Conservation (phyloP, 306 rosid species). For the Begonia peltatifolia region DNA sequence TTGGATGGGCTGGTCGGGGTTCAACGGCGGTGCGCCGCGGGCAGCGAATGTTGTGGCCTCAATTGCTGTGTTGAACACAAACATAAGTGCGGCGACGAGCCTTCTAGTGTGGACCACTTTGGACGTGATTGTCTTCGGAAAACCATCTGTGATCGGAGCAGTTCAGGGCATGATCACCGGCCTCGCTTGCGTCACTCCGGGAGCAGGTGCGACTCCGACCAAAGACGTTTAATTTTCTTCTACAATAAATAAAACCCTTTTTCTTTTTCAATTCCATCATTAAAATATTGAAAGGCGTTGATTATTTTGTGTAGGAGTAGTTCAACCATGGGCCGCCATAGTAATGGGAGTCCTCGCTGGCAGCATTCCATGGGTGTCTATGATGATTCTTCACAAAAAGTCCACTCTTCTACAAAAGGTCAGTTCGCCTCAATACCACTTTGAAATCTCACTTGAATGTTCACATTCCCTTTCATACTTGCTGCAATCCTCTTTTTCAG, state of each 20-base stretch:
- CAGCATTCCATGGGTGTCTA: constrained; percentile 77
- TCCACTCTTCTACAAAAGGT: constrained; percentile 60
- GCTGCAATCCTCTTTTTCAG: too few species aligned
- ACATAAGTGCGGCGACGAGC: constrained; percentile 71
- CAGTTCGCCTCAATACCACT: background rate
- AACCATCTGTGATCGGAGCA: constrained; percentile 91
- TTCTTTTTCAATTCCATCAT: background rate
- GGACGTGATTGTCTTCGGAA: constrained; percentile 70
- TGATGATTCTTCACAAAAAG: constrained; percentile 90
- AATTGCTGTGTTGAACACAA: constrained; percentile 68
- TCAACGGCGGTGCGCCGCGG: constrained; percentile 87
- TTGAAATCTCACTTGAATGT: background rate
- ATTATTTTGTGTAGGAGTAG: constrained; percentile 35
- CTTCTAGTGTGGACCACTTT: constrained; percentile 73
- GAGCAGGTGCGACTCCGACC: constrained; percentile 39
- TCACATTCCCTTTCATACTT: background rate
- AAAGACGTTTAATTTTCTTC: too few species aligned
- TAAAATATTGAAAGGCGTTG: background rate
- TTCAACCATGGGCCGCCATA: constrained; percentile 97
- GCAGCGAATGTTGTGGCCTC: constrained; percentile 60
- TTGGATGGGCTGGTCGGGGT: constrained; percentile 98
- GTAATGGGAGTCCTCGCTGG: constrained; percentile 70
- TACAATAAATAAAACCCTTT: background rate
- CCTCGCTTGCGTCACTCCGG: constrained; percentile 85
- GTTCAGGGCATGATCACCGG: constrained; percentile 99